Conservation (phyloP, 2,329 filamentous ascomycete species). For the Aspergillus unguis region DNA sequence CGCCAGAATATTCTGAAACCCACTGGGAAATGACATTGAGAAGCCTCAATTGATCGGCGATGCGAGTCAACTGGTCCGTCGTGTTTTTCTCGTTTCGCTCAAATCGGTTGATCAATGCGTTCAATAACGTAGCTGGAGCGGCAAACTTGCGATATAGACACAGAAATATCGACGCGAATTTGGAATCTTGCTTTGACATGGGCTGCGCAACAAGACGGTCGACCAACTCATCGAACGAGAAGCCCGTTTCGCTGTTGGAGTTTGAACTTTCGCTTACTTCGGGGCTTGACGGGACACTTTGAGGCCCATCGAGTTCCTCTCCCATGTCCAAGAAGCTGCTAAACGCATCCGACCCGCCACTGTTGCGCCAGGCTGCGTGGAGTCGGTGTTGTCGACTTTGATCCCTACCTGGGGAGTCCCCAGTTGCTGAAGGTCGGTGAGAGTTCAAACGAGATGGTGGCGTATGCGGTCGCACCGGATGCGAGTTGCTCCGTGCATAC, state of each 20-base stretch:
- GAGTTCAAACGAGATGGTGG: constrained; percentile 38
- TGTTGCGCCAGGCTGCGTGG: constrained; percentile 38
- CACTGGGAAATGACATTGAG: constrained; percentile 83
- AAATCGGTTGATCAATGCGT: constrained; percentile 62
- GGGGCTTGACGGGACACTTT: constrained; percentile 28
- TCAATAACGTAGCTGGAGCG: constrained; percentile 72
- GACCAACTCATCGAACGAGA: constrained; percentile 65
- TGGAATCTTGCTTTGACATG: constrained; percentile 80
- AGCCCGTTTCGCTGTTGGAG: constrained; percentile 35
- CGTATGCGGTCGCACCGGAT: constrained; percentile 48
- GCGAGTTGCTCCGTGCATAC: constrained; percentile 50
- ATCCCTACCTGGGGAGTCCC: constrained; percentile 31
- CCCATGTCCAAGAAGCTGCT: constrained; percentile 44
- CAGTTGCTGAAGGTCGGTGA: constrained; percentile 29
- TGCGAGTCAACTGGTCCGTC: constrained; percentile 71
- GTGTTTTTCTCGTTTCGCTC: constrained; percentile 71
- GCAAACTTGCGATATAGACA: constrained; percentile 94
- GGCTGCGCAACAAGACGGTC: constrained; percentile 80
- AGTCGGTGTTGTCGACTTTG: constrained; percentile 32
- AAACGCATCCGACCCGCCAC: constrained; percentile 41
- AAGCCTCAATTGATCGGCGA: constrained; percentile 76
- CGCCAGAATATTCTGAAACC: constrained; percentile 85
- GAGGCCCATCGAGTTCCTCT: constrained; percentile 37
- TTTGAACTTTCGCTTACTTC: constrained; percentile 31
- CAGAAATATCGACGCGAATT: constrained; percentile 84